Evolutionary conservation across 2,329 filamentous ascomycete species (phyloP).

Genomic region (Pseudofabraea citricarpa): DNA sequence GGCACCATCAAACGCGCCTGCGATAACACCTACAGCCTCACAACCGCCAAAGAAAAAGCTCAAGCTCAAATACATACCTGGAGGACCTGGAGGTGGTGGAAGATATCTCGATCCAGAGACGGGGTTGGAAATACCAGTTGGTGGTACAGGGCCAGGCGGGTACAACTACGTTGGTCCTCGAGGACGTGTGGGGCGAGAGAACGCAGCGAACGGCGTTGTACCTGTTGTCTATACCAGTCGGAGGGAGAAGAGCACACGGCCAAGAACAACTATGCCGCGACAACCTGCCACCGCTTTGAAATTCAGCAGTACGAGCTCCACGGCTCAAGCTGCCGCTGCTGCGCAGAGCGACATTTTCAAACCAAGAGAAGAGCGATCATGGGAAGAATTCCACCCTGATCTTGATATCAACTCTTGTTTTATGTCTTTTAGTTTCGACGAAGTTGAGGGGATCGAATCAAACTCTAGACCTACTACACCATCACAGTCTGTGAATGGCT

Average conservation of each 20-base stretch:
- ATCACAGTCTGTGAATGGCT: constrained; percentile 30
- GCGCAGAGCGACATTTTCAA: constrained; percentile 96
- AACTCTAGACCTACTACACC: constrained; percentile 40
- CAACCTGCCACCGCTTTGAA: constrained; percentile 33
- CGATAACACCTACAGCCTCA: constrained; percentile 14
- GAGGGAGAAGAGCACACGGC: constrained; percentile 53
- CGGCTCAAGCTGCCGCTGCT: constrained; percentile 79
- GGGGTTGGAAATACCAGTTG: constrained; percentile 52
- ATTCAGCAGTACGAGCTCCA: constrained; percentile 18
- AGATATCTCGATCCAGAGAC: constrained; percentile 71
- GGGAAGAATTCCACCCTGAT: constrained; percentile 96
- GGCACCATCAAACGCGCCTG: constrained; percentile 14
- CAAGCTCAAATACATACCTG: constrained; percentile 67
- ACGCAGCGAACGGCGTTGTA: constrained; percentile 39
- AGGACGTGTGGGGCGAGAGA: constrained; percentile 48
- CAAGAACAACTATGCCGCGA: constrained; percentile 45
- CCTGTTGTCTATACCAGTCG: constrained; percentile 39
- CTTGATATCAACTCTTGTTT: constrained; percentile 83
- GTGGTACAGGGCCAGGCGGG: constrained; percentile 41
- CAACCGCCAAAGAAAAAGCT: constrained; percentile 58
- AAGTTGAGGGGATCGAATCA: constrained; percentile 68
- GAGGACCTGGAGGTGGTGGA: constrained; percentile 80
- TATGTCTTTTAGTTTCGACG: constrained; percentile 73
- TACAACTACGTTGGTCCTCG: constrained; percentile 46
- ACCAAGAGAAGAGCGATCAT: constrained; percentile 90